Percentiles rank a stretch among this genome's conserved stretches.
These are phyloP conservation scores for Quercus bicolor DNA, from an alignment of 306 rosid species.

Conservation along the genomic window DNA sequence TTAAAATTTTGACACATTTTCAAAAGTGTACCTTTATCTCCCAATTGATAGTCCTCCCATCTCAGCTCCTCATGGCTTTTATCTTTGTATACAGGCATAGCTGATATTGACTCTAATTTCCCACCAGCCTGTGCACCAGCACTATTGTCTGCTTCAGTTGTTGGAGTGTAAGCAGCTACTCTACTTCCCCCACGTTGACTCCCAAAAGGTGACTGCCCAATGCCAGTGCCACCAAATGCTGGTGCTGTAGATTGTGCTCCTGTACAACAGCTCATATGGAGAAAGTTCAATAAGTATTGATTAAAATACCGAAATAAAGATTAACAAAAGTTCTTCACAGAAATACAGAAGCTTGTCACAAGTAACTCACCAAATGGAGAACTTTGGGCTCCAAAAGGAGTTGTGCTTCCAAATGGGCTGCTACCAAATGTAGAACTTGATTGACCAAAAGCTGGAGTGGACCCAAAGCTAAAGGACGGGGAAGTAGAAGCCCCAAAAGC, in stretches of 20 bases:
- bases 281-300: slow-evolving; percentile 2
- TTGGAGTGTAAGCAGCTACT: slow-evolving; percentile 62
- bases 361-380: slow-evolving; percentile 29
- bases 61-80: slow-evolving; percentile 96
- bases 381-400: slow-evolving; percentile 81
- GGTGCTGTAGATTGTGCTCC: slow-evolving; percentile 64
- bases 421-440: slow-evolving; percentile 62
- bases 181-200: slow-evolving; percentile 91
- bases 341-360: neutral
- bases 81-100: slow-evolving; percentile 84
- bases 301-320: neutral
- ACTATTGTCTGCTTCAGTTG: slow-evolving; percentile 73
- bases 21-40: slow-evolving; percentile 66
- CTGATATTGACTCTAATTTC: slow-evolving; percentile 92
- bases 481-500: slow-evolving; percentile 65
- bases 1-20: neutral
- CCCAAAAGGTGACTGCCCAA: slow-evolving; percentile 54
- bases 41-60: slow-evolving; percentile 98
- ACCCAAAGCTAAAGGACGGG: slow-evolving; percentile 56
- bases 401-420: slow-evolving; percentile 57
- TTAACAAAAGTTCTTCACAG: neutral
- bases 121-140: slow-evolving; percentile 54
- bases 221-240: slow-evolving; percentile 53
- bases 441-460: slow-evolving; percentile 12
- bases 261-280: slow-evolving; percentile 30